phyloP scores from a whole-genome alignment of 257 asterid genomes.

The Petunia axillaris region DNA sequence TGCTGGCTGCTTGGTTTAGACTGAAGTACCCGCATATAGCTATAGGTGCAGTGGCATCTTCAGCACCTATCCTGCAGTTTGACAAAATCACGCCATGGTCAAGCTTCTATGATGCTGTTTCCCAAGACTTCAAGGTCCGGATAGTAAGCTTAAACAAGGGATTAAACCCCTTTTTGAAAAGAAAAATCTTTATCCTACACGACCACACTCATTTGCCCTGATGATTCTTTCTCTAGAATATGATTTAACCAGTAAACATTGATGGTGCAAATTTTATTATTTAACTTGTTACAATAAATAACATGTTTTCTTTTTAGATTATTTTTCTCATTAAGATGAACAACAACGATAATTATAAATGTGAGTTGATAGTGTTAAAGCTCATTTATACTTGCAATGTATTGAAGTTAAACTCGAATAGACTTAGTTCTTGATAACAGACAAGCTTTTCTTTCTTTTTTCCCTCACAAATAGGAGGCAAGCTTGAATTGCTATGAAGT shows the following conservation, averaged over 20 bases:
- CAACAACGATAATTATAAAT: no score
- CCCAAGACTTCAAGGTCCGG: constrained; percentile 77
- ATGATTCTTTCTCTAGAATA: not conserved
- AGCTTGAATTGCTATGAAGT: constrained; percentile 71
- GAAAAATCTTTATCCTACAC: not conserved
- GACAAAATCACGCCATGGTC: constrained; percentile 81
- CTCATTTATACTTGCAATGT: no score
- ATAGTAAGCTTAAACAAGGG: no score
- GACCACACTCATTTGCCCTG: not conserved
- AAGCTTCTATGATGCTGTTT: constrained; percentile 82
- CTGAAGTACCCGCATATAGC: constrained; percentile 75
- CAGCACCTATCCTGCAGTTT: constrained; percentile 83
- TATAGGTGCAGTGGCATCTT: constrained; percentile 86
- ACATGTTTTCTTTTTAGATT: no score
- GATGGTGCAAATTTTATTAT: no score
- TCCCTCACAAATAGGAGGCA: constrained; percentile 46
- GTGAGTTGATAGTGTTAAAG: no score
- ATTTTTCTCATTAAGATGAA: no score
- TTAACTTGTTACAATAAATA: no score
- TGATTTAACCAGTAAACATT: not conserved
- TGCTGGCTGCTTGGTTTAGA: constrained; percentile 91
- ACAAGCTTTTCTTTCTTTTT: not conserved
- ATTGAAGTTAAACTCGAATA: no score
- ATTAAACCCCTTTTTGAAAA: not conserved
- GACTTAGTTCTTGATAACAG: no score